These are phyloP conservation scores for Hevea brasiliensis DNA, from an alignment of 345 rosid species.

Conservation along the genomic window DNA sequence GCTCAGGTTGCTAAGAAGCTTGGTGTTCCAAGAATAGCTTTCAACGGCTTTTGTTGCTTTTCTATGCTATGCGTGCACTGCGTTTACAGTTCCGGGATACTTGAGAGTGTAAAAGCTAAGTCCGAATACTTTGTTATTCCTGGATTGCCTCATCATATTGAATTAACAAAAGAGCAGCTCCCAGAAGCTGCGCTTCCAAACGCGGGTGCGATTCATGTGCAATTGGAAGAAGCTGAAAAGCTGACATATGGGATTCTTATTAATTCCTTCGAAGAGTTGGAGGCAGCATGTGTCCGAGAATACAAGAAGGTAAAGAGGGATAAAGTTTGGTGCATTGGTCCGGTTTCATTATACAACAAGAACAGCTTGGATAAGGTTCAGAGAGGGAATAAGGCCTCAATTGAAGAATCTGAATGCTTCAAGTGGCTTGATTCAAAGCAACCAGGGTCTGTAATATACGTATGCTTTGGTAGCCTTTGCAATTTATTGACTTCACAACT, in stretches of 20 bases:
- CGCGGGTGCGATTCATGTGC: neutral
- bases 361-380: constrained; percentile 6
- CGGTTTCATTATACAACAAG: constrained; percentile 15
- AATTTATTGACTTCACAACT: neutral
- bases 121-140: neutral
- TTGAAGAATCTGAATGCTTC: neutral
- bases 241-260: constrained; percentile 3
- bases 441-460: constrained; percentile 16
- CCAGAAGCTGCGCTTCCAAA: neutral
- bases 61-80: neutral
- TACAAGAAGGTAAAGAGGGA: neutral
- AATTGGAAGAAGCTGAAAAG: neutral
- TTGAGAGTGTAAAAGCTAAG: neutral
- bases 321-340: constrained; percentile 21
- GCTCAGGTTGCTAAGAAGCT: no score
- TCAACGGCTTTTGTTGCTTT: constrained; percentile 25
- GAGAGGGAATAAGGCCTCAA: constrained; percentile 6
- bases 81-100: neutral
- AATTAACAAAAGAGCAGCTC: no score
- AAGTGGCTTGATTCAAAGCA: constrained; percentile 9
- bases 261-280: constrained; percentile 22
- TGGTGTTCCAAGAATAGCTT: constrained; percentile 25
- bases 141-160: neutral
- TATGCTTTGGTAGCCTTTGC: constrained; percentile 17
- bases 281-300: neutral